These are phyloP conservation scores for Xylaria curta DNA, from an alignment of 495 filamentous ascomycete genomes.

Conservation along the genomic window DNA sequence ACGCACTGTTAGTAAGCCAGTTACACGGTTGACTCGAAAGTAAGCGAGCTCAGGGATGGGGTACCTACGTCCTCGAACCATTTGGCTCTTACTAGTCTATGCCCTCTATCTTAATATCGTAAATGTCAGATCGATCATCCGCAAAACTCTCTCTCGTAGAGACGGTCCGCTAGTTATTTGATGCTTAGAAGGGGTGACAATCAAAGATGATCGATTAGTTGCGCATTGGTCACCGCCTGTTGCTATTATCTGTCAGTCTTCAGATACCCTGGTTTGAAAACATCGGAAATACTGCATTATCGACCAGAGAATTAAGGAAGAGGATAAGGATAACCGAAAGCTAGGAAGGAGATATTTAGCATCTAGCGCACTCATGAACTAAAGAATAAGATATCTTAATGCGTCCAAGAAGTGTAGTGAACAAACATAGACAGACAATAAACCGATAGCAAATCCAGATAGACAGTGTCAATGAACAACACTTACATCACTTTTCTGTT, in stretches of 20 bases:
- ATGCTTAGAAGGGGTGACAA: constrained; percentile 42
- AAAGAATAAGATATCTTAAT: neutral
- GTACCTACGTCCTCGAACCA: no score
- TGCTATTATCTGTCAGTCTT: no score
- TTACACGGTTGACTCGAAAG: no score
- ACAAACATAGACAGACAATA: neutral
- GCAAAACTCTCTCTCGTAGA: constrained; percentile 29
- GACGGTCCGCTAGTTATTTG: constrained; percentile 36
- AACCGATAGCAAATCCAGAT: neutral
- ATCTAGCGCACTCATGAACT: neutral
- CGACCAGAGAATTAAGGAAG: neutral
- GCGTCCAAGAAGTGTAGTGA: neutral
- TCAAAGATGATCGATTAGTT: constrained; percentile 34
- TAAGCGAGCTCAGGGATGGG: no score
- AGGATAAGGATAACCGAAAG: neutral
- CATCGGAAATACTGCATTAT: neutral
- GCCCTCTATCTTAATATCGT: constrained; percentile 9
- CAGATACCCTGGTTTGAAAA: no score
- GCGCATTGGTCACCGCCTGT: neutral
- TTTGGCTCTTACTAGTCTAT: no score
- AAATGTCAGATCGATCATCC: constrained; percentile 28
- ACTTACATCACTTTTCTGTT: neutral
- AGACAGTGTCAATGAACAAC: neutral
- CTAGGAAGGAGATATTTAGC: neutral
- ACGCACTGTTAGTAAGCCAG: neutral